Conservation (phyloP, 371 early-diverging fungal genomes). For the Fennellomyces sp. region DNA sequence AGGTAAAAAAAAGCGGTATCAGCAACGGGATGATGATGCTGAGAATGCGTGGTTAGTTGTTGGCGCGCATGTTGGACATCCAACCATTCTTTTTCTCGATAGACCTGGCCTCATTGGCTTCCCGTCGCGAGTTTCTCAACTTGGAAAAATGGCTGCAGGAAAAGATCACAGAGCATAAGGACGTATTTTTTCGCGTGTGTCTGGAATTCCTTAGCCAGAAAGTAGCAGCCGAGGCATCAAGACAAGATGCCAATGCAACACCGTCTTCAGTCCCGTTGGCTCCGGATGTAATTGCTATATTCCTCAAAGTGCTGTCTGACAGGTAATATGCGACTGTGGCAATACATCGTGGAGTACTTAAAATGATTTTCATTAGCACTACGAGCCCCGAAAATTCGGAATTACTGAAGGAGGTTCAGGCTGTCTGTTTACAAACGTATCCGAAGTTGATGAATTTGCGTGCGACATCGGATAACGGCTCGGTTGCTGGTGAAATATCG, state of each 20-base stretch:
- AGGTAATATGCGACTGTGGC: constrained; percentile 37
- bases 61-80: constrained; percentile 72
- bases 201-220: constrained; percentile 82
- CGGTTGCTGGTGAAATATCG: constrained; percentile 35
- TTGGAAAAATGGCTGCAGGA: constrained; percentile 90
- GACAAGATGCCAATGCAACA: constrained; percentile 32
- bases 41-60: constrained; percentile 50
- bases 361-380: constrained; percentile 33
- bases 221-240: constrained; percentile 43
- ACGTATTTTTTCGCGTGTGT: constrained; percentile 71
- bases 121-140: constrained; percentile 76
- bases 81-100: constrained; percentile 77
- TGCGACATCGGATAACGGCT: constrained; percentile 32
- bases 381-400: constrained; percentile 66
- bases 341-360: background rate
- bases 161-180: constrained; percentile 66
- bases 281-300: constrained; percentile 69
- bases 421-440: constrained; percentile 61
- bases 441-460: constrained; percentile 56
- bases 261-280: constrained; percentile 64
- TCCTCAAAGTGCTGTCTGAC: constrained; percentile 68
- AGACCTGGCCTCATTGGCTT: constrained; percentile 85
- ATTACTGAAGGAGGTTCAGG: constrained; percentile 62
- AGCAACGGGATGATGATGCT: background rate
- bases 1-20: constrained; percentile 49